phyloP scores from a whole-genome alignment of 139 green algal genomes.

The Chlamydomonas sphaeroides region DNA sequence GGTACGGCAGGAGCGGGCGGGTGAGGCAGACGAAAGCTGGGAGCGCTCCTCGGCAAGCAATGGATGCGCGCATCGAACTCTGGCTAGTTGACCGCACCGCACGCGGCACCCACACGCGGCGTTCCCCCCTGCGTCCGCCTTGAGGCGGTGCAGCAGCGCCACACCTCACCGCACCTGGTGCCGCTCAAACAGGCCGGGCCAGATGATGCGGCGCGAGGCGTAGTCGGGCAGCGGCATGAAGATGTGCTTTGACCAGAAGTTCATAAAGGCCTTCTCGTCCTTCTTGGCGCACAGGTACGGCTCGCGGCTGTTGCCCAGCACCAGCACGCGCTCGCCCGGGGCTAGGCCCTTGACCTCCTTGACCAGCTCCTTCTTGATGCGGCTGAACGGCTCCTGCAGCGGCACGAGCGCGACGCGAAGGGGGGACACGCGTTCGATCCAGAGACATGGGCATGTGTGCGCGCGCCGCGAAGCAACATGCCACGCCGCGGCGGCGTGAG shows the following conservation, averaged over 20 bases:
- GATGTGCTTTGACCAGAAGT: conserved; percentile 84
- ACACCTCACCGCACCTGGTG: conserved; percentile 57
- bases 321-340: conserved; percentile 71
- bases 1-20: too few relatives aligned
- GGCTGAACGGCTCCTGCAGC: conserved; percentile 76
- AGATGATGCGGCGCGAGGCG: conserved; percentile 71
- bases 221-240: conserved; percentile 88
- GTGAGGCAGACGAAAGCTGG: background rate
- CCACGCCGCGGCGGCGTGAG: background rate
- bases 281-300: conserved; percentile 83
- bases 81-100: too few relatives aligned
- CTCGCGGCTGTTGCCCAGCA: conserved; percentile 77
- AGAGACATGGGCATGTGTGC: too few relatives aligned
- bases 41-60: too few relatives aligned
- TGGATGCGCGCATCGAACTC: too few relatives aligned
- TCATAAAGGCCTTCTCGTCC: conserved; percentile 80
- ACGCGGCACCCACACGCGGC: too few relatives aligned
- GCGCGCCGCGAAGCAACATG: background rate
- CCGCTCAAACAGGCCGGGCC: conserved; percentile 69
- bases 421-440: too few relatives aligned
- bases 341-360: conserved; percentile 76
- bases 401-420: too few relatives aligned
- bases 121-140: too few relatives aligned
- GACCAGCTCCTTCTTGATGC: conserved; percentile 91
- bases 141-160: too few relatives aligned